Evolutionary conservation across 257 asterid genomes (phyloP).

Genomic region (Anisodus tanguticus): DNA sequence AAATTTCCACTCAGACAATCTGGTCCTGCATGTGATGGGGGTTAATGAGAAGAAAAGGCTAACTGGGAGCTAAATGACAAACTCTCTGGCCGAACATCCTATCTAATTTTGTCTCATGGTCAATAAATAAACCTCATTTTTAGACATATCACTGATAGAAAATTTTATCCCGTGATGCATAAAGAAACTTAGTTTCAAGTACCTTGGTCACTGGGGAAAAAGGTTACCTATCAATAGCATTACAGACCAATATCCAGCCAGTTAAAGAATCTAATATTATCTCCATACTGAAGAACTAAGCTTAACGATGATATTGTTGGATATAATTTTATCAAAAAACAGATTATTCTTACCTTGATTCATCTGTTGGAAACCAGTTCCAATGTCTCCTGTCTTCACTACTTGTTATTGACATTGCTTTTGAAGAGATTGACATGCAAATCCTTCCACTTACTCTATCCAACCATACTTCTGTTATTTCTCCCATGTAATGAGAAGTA

Average conservation of each 20-base stretch:
- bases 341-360: slow-evolving; percentile 68
- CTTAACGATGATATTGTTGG: background rate
- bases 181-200: background rate
- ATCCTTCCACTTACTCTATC: slow-evolving; percentile 82
- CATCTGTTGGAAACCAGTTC: slow-evolving; percentile 93
- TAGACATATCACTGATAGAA: background rate
- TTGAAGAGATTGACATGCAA: slow-evolving; percentile 85
- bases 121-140: background rate
- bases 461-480: slow-evolving; percentile 78
- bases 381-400: slow-evolving; percentile 79
- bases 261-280: background rate
- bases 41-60: background rate
- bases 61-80: background rate
- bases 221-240: slow-evolving; percentile 14
- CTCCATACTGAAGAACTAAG: slow-evolving; percentile 22
- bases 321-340: background rate
- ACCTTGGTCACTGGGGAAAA: background rate
- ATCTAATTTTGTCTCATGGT: background rate
- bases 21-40: background rate
- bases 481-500: slow-evolving; percentile 11
- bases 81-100: background rate
- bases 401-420: slow-evolving; percentile 79
- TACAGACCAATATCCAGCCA: background rate
- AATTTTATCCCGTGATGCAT: background rate
- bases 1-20: background rate